Evolutionary conservation across 257 asterid genomes (phyloP), one percentile per base, ranked within the genome.

Genomic region (Verbascum thapsus): DNA sequence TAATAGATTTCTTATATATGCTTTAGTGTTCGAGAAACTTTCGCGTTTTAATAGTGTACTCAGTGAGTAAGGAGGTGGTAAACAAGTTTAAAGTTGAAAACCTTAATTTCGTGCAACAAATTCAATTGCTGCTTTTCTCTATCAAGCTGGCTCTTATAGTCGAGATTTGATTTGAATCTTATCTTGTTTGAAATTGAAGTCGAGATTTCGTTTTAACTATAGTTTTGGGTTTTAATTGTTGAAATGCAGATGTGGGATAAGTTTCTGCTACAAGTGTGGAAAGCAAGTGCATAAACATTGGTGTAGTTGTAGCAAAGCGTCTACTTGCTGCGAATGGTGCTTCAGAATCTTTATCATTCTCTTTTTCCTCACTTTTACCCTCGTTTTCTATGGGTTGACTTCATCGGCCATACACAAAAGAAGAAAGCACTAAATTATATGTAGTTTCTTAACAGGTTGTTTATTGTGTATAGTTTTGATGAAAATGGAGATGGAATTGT

Each of bases 181-280:
- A 16, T 40, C 16, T 17, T 18, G 4, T 39, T 7, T 10, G 6
- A 20, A 40, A 8, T 10, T 18, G 50, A 16, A 17, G 35, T 18
- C 13, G 42, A 34, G 13, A 56, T 49, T 49, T 49, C 6, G 19
- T 23, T n/a, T 26, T 26, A 26, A 26, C 32, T 5, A 26, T 5
- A 26, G 2, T 26, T 26, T 26, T 26, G 2, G 5, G 15, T 18
- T 32, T 30, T 61, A 9, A 23, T 34, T 22, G 34, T 10, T 5
- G 47, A 37, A 67, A 6, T 78, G 78, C 80, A 87, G 91, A 72
- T 84, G 95, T 49, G 68, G 74, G 43, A 70, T 81, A 37, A 72
- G 69, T n/a, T 88, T 88, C 77, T 88, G 95, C 86, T 85, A 88
- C 86, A 80, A 72, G 71, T 88, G 96, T 52, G 96, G 96, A 40